These are phyloP conservation scores for Imleria badia DNA, from an alignment of 768 basidiomycete species.

Conservation along the genomic window DNA sequence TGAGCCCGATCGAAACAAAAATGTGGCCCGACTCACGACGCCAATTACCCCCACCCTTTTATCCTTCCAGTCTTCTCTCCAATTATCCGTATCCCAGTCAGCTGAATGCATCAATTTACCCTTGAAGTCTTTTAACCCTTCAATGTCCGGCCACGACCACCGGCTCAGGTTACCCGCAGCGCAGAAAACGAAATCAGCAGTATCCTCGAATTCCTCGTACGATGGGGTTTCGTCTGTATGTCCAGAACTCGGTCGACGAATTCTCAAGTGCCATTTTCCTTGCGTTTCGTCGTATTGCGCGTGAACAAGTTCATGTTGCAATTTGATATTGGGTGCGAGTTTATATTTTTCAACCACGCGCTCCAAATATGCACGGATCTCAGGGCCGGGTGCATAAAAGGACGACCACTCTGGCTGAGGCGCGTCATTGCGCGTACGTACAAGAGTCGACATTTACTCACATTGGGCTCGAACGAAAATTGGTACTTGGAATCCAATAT, in stretches of 20 bases:
- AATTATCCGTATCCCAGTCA: slow-evolving; percentile 49
- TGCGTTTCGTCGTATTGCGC: slow-evolving; percentile 49
- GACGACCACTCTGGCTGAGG: slow-evolving; percentile 56
- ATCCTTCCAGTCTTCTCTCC: slow-evolving; percentile 50
- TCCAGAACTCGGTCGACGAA: slow-evolving; percentile 35
- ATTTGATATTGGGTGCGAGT: slow-evolving; percentile 51
- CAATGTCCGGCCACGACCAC: slow-evolving; percentile 69
- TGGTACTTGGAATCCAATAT: slow-evolving; percentile 44
- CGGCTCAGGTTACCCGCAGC: slow-evolving; percentile 52
- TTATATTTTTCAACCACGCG: slow-evolving; percentile 56
- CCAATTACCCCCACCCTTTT: slow-evolving; percentile 60
- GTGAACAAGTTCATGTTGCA: slow-evolving; percentile 52
- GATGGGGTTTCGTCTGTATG: slow-evolving; percentile 17
- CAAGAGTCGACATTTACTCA: slow-evolving; percentile 14
- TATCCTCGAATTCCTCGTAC: slow-evolving; percentile 50
- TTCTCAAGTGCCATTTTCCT: slow-evolving; percentile 57
- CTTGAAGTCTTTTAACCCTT: slow-evolving; percentile 53
- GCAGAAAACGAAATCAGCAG: slow-evolving; percentile 56
- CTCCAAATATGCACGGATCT: slow-evolving; percentile 57
- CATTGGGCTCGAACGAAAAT: slow-evolving; percentile 55
- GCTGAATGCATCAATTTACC: slow-evolving; percentile 67
- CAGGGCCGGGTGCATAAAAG: slow-evolving; percentile 58
- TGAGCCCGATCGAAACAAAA: not conserved
- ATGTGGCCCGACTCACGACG: slow-evolving; percentile 39
- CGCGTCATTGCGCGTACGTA: not conserved